These are phyloP conservation scores for Fagus sylvatica DNA, from an alignment of 306 rosid genomes.

Conservation along the genomic window DNA sequence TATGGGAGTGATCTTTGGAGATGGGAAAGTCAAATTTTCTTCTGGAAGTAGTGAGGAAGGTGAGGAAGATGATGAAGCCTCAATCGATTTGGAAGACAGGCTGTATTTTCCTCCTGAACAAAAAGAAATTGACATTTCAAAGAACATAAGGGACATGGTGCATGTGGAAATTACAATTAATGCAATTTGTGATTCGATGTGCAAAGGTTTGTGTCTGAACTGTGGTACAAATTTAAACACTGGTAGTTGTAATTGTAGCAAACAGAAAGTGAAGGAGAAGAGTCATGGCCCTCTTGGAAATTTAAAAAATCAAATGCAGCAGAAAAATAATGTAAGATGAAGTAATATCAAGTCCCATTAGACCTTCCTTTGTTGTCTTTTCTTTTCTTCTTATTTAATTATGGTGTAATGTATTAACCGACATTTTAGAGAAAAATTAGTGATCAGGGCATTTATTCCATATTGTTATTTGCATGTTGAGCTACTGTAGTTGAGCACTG, in stretches of 20 bases:
- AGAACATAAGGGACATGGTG: constrained; percentile 79
- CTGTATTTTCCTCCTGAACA: constrained; percentile 66
- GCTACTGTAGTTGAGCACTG: not conserved
- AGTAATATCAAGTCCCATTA: not conserved
- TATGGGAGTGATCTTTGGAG: constrained; percentile 60
- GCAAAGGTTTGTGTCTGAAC: constrained; percentile 78
- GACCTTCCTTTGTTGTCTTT: not conserved
- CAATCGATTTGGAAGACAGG: constrained; percentile 68
- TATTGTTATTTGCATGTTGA: not conserved
- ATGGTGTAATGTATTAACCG: not conserved
- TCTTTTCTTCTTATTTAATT: not conserved
- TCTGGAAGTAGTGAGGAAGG: constrained; percentile 33
- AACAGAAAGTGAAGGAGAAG: constrained; percentile 37
- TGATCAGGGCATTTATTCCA: not conserved
- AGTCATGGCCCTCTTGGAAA: constrained; percentile 65
- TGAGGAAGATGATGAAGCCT: constrained; percentile 44
- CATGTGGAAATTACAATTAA: constrained; percentile 77
- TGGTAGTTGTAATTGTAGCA: constrained; percentile 62
- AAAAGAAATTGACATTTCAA: constrained; percentile 84
- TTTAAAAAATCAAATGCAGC: constrained; percentile 65
- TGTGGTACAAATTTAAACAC: constrained; percentile 79
- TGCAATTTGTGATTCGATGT: constrained; percentile 63
- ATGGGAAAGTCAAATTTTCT: constrained; percentile 29
- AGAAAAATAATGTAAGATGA: constrained; percentile 1
- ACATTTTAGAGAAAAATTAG: not conserved